A percentile compares a stretch with the other conserved stretches of the same genome.
phyloP scores from a whole-genome alignment of 139 green algal genomes.

The Chlamydomonas sp. region DNA sequence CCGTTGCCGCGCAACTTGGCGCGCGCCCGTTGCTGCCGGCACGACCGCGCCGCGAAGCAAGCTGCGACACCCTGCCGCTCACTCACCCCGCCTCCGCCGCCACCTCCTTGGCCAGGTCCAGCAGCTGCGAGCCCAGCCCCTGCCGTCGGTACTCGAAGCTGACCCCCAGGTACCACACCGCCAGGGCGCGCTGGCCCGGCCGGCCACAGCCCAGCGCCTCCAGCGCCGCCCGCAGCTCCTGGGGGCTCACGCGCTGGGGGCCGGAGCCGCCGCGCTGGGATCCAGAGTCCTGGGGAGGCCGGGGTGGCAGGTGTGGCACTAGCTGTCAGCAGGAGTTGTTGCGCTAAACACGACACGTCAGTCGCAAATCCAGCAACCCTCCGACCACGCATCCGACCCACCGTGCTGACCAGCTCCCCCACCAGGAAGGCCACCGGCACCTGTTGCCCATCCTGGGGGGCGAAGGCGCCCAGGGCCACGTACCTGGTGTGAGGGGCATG shows the following conservation, averaged over 20 bases:
- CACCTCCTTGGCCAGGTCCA: conserved; percentile 44
- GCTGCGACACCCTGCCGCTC: no score
- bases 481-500: conserved; percentile 18
- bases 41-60: neutral
- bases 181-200: neutral
- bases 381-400: no score
- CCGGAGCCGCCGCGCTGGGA: neutral
- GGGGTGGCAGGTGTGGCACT: neutral
- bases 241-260: neutral
- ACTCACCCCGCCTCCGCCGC: conserved; percentile 37
- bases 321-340: neutral
- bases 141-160: conserved; percentile 56
- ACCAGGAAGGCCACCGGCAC: conserved; percentile 48
- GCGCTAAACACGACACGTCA: neutral
- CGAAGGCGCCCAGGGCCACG: conserved; percentile 45
- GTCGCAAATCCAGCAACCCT: no score
- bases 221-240: conserved; percentile 22
- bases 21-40: no score
- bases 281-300: no score
- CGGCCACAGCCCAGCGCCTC: neutral
- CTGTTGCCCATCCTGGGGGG: neutral
- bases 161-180: conserved; percentile 44
- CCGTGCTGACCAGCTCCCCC: conserved; percentile 13
- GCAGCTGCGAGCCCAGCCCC: conserved; percentile 47
- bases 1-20: no score